Evolutionary conservation across 371 early-diverging fungal species (phyloP), one percentile per base, ranked within the genome.

Genomic region (Coemansia sp.): DNA sequence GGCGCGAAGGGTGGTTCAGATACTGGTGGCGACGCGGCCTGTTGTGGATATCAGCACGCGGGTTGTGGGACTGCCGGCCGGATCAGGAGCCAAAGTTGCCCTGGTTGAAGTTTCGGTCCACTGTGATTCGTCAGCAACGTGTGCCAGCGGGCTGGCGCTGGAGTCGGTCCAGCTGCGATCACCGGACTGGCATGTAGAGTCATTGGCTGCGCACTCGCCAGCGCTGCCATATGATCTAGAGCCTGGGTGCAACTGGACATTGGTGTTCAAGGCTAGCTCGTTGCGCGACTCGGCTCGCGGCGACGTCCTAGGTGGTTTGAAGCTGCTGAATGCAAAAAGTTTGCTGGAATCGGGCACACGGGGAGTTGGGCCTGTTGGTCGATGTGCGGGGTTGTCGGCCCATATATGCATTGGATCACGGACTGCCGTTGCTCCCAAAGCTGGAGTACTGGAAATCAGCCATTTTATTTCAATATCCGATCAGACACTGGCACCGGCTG

Each of bases 1-100:
- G 37, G 62, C 68, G 3, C 65, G 62, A 1, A 48, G 68, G n/a
- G 50, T 65, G 61, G 61, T 75, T 26, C 77, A 75, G 59, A 72
- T 67, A 2, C 54, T 75, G 42, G 65, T 75, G 11, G 26, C 51
- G 6, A 68, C 77, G 6, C 57, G 58, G 2, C 68, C 72, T 11
- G 40, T 68, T 1, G 68, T 62, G 5, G 47, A 47, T 11, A 56
- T 65, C 30, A 65, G 59, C 23, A 40, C 65, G 39, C 56, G 62
- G 14, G 50, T 68, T 21, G 53, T 68, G 2, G 21, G 21, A 9
- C 62, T 75, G 39, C 72, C 77, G 3, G 57, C 59, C 12, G 68
- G 62, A 51, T 65, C 64, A 58, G 77, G 77, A 1, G 40, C 77
- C 20, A 58, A 64, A 16, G 59, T 68, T n/a, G 65, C 63, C 14